These are phyloP conservation scores for Colletotrichum incanum DNA, from an alignment of 2,329 filamentous ascomycete species.

Conservation along the genomic window DNA sequence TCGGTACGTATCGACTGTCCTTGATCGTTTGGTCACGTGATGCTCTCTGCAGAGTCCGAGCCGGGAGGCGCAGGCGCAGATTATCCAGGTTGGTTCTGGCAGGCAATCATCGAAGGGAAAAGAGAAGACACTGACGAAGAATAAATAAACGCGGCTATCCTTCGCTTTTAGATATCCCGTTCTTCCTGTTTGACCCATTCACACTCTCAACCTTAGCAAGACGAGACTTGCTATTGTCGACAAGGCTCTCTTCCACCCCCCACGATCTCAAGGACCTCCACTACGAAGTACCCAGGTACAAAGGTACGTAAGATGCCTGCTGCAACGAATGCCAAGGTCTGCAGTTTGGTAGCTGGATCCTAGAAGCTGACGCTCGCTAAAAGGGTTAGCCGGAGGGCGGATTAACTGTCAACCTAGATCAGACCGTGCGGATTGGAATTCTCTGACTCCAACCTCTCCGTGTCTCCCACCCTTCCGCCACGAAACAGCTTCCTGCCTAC, in stretches of 20 bases:
- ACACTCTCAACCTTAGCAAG: background rate
- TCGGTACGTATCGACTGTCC: background rate
- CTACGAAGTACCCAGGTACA: constrained; percentile 1
- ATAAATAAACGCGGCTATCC: constrained; percentile 18
- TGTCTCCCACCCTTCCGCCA: constrained; percentile 34
- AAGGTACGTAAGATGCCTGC: constrained; percentile 8
- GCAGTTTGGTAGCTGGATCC: constrained; percentile 34
- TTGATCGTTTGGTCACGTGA: background rate
- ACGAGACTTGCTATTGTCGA: background rate
- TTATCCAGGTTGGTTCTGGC: constrained; percentile 2
- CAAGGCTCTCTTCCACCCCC: background rate
- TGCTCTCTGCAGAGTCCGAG: background rate
- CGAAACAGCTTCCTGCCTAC: constrained; percentile 11
- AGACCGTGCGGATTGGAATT: constrained; percentile 48
- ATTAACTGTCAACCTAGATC: constrained; percentile 46
- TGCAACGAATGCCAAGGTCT: constrained; percentile 32
- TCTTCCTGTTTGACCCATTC: background rate
- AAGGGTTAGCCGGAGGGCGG: constrained; percentile 41
- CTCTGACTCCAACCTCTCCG: constrained; percentile 46
- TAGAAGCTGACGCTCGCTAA: constrained; percentile 40
- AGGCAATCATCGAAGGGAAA: constrained; percentile 3
- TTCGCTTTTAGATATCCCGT: background rate
- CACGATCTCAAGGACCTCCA: background rate
- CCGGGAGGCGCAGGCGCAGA: background rate
- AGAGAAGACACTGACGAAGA: background rate